Percentiles rank a stretch among this genome's conserved stretches.
Evolutionary conservation across 257 asterid genomes (phyloP).

Genomic region (Solanum ossicruentum): DNA sequence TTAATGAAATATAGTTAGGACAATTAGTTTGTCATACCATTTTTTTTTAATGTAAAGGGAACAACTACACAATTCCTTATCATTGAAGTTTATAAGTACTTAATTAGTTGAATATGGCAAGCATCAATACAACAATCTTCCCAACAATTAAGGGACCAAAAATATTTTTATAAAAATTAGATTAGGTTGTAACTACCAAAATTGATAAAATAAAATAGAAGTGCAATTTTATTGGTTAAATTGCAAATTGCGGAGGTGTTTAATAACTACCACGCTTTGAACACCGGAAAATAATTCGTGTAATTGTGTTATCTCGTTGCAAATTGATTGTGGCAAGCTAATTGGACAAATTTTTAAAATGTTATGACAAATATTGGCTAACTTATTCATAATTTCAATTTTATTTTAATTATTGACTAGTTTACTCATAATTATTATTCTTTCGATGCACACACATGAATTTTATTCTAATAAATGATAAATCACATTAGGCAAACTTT

Average conservation of each 20-base stretch:
- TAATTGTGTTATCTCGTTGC: neutral
- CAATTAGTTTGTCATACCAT: neutral
- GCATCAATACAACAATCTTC: neutral
- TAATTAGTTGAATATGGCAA: neutral
- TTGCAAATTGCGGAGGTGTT: neutral
- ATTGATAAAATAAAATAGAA: neutral
- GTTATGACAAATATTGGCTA: no score
- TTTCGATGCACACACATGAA: no score
- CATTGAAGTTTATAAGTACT: neutral
- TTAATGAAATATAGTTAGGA: neutral
- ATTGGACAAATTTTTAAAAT: no score
- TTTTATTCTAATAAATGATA: no score
- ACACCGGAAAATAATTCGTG: neutral
- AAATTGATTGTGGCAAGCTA: neutral
- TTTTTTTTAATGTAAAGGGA: neutral
- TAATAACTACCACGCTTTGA: neutral
- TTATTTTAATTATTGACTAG: no score
- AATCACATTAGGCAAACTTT: no score
- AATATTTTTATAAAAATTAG: neutral
- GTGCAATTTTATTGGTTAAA: neutral
- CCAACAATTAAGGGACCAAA: neutral
- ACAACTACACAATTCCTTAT: neutral
- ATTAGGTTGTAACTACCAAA: neutral
- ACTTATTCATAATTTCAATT: neutral
- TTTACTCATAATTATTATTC: no score